Evolutionary conservation across 2,329 filamentous ascomycete genomes (phyloP).

Genomic region (Cryoendolithus antarcticus): DNA sequence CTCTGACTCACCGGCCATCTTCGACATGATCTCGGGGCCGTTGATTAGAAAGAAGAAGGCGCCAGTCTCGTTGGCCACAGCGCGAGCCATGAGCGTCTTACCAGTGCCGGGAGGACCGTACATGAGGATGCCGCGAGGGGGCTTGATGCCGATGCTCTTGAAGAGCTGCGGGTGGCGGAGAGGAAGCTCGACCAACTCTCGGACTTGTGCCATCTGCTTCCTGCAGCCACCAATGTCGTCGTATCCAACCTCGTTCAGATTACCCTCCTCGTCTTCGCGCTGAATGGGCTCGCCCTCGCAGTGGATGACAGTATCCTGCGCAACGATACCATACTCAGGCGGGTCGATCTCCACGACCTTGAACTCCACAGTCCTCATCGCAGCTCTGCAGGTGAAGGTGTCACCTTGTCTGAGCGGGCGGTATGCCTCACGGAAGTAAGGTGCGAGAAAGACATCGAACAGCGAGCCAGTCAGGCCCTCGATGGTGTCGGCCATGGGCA

Average conservation of each 20-base stretch:
- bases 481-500: constrained; percentile 94
- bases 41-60: constrained; percentile 99
- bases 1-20: constrained; percentile 99
- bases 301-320: constrained; percentile 97
- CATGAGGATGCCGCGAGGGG: constrained; percentile 92
- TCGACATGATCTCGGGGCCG: constrained; percentile 98
- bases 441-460: constrained; percentile 97
- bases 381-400: constrained; percentile 91
- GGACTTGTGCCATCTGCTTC: constrained; percentile 99
- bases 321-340: constrained; percentile 96
- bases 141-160: constrained; percentile 99
- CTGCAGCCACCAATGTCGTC: constrained; percentile 98
- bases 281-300: constrained; percentile 96
- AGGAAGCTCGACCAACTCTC: constrained; percentile 94
- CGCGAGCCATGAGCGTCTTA: constrained; percentile 98
- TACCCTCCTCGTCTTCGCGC: constrained; percentile 97
- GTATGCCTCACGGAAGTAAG: constrained; percentile 99
- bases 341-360: constrained; percentile 99
- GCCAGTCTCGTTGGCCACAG: constrained; percentile 96
- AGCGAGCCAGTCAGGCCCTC: constrained; percentile 95
- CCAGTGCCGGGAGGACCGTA: constrained; percentile 90
- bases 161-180: constrained; percentile 95
- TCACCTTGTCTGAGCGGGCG: constrained; percentile 94
- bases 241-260: constrained; percentile 97
- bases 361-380: constrained; percentile 98